Conservation (phyloP, 495 filamentous ascomycete genomes). For the Trichoderma gamsii region DNA sequence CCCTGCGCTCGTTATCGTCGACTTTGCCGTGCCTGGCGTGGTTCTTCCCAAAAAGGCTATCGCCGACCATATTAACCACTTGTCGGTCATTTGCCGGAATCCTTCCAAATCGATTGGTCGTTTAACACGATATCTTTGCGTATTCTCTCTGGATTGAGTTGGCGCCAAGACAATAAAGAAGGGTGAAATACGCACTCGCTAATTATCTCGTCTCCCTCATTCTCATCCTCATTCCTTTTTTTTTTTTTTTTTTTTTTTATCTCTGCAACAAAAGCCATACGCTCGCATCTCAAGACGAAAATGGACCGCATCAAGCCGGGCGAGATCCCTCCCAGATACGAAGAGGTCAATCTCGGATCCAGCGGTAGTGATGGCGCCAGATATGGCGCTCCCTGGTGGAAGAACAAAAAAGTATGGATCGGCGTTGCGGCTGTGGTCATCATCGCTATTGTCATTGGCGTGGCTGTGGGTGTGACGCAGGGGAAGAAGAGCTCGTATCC, state of each 20-base stretch:
- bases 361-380: constrained; percentile 16
- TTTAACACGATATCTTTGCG: too few relatives aligned
- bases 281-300: background rate
- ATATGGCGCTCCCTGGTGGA: constrained; percentile 32
- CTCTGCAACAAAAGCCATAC: background rate
- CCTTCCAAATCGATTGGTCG: background rate
- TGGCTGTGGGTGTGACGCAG: constrained; percentile 50
- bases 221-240: background rate
- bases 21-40: background rate
- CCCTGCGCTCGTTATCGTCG: background rate
- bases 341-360: background rate
- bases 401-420: constrained; percentile 46
- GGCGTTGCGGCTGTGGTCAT: constrained; percentile 39
- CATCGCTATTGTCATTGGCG: constrained; percentile 33
- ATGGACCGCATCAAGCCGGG: background rate
- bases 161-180: too few relatives aligned
- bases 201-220: background rate
- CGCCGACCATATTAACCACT: constrained; percentile 4
- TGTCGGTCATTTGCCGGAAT: background rate
- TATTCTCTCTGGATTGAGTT: too few relatives aligned
- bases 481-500: constrained; percentile 39
- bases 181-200: background rate
- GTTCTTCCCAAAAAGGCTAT: background rate
- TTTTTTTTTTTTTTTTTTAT: background rate
- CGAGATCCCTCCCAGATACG: background rate